Evolutionary conservation across 2,329 filamentous ascomycete genomes (phyloP), one percentile per base, ranked within the genome.

Genomic region (Calonectria hongkongensis): DNA sequence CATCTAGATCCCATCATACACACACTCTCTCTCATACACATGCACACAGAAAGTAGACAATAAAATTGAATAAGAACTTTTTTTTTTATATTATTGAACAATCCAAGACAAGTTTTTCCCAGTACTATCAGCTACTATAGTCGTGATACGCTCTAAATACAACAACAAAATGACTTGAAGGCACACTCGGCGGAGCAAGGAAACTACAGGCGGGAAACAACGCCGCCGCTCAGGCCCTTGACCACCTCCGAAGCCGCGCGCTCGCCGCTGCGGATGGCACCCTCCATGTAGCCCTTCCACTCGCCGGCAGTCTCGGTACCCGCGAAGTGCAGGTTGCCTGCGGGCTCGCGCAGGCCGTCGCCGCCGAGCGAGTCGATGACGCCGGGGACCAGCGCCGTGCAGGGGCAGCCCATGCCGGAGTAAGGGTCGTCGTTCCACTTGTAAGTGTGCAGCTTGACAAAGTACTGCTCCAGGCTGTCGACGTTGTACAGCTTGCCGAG

Each of bases 381-480:
- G 0, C 86, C 86, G 0, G 86, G 86, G 0, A 80, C 48, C 41
- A 85, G 75, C 0, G 79, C 73, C 1, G 85, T 76, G 72, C 82
- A 86, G 0, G 86, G 86, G 58, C 85, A 86, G 0, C 86, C 86
- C 73, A 75, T 81, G 33, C 85, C 84, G 0, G 82, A 79, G 15
- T 74, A 85, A 65, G 82, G 77, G 39, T 88, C 85, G 1, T 80
- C 75, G 4, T 75, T 70, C 86, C 86, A 88, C 41, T 85, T 83
- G 43, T 84, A 80, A 2, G 76, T 75, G 8, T 81, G 68, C 68
- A 84, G 78, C n/a, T 81, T 70, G 16, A 85, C 63, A n/a, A 84
- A 83, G 15, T 83, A 73, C 2, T 64, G 28, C 4, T 66, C 45
- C 4, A 80, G 48, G 58, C 69, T 54, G 2, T 65, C 48, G n/a